Evolutionary conservation across 108 stramenopile genomes (phyloP).

Genomic region (Aurantiochytrium sp.): DNA sequence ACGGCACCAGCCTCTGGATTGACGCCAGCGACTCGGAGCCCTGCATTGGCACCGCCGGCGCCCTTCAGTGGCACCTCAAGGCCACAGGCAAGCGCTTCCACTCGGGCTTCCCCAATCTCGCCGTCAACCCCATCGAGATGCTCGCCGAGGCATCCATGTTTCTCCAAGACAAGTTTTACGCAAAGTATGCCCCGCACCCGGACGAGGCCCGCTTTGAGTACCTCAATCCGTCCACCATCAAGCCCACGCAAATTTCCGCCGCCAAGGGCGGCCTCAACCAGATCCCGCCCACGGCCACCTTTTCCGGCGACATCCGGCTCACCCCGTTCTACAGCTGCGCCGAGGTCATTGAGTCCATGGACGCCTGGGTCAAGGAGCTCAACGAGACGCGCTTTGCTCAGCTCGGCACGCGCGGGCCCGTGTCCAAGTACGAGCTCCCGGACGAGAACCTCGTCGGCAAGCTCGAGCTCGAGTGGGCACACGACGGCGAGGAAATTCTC

Average conservation of each 20-base stretch:
- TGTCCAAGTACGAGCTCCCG: conserved; percentile 59
- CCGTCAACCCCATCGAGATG: conserved; percentile 61
- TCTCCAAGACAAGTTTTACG: conserved; percentile 52
- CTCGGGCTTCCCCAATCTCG: conserved; percentile 56
- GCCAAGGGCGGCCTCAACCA: conserved; percentile 61
- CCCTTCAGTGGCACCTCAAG: conserved; percentile 59
- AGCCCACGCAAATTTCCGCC: conserved; percentile 59
- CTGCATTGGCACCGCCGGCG: conserved; percentile 50
- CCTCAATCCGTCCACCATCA: conserved; percentile 60
- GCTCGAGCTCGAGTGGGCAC: conserved; percentile 53
- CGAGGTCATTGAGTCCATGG: conserved; percentile 40
- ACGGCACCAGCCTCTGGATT: conserved; percentile 59
- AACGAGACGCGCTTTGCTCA: conserved; percentile 41
- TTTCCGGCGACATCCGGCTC: conserved; percentile 59
- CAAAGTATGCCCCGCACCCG: conserved; percentile 55
- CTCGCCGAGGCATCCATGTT: conserved; percentile 41
- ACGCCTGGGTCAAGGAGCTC: conserved; percentile 56
- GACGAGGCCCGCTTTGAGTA: conserved; percentile 53
- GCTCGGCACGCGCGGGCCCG: conserved; percentile 55
- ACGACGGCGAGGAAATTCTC: conserved; percentile 42
- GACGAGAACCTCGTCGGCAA: conserved; percentile 50
- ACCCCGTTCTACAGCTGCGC: conserved; percentile 59
- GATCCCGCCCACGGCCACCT: conserved; percentile 54
- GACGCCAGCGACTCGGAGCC: conserved; percentile 65
- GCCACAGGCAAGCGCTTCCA: conserved; percentile 56